phyloP scores from a whole-genome alignment of 2,329 filamentous ascomycete genomes.

The Seiridium unicorne region DNA sequence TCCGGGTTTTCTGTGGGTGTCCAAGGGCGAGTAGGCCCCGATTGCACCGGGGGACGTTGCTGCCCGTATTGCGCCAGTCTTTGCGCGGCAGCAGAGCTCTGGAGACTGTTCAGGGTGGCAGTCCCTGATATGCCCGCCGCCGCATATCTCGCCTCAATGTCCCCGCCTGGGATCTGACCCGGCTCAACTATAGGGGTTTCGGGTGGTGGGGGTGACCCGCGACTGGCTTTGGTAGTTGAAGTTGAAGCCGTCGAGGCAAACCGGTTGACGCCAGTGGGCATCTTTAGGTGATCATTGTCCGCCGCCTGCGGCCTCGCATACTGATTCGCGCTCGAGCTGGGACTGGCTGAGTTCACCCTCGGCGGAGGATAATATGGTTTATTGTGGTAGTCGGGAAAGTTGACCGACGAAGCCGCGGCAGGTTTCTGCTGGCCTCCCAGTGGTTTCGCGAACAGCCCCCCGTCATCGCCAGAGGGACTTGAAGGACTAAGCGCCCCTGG shows the following conservation, averaged over 20 bases:
- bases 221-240: constrained; percentile 86
- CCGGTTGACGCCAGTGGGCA: constrained; percentile 53
- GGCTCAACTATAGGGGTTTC: constrained; percentile 84
- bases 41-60: constrained; percentile 43
- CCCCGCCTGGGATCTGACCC: constrained; percentile 67
- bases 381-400: constrained; percentile 50
- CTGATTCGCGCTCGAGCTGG: constrained; percentile 26
- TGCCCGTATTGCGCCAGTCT: constrained; percentile 75
- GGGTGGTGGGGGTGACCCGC: constrained; percentile 91
- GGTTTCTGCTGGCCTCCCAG: constrained; percentile 43
- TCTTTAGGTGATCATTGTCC: constrained; percentile 31
- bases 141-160: constrained; percentile 89
- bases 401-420: constrained; percentile 37
- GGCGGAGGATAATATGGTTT: constrained; percentile 63
- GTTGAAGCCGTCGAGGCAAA: constrained; percentile 84
- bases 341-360: constrained; percentile 30
- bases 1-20: constrained; percentile 91
- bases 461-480: constrained; percentile 72
- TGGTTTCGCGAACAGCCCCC: constrained; percentile 75
- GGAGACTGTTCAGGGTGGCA: constrained; percentile 74
- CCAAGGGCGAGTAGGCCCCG: constrained; percentile 69
- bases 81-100: constrained; percentile 80
- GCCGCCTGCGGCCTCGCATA: constrained; percentile 22
- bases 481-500: constrained; percentile 65
- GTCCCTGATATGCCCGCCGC: constrained; percentile 87